Evolutionary conservation across 805 yeast species (phyloP).

Genomic region (Yarrowia sp.): DNA sequence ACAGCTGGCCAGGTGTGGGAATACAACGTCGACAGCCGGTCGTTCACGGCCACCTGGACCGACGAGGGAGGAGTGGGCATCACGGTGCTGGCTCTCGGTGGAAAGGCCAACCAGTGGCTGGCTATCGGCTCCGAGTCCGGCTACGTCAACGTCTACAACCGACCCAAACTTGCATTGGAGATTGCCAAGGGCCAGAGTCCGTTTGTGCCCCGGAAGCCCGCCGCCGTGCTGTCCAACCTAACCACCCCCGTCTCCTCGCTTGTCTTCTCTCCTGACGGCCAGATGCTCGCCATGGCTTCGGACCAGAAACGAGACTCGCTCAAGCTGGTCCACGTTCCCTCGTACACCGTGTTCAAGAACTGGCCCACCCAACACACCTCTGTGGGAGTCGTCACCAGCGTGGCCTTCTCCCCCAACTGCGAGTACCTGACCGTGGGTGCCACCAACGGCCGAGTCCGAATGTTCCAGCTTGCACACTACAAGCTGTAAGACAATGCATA

Average conservation of each 20-base stretch:
- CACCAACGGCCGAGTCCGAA: constrained; percentile 85
- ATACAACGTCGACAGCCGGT: constrained; percentile 62
- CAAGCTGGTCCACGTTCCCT: constrained; percentile 84
- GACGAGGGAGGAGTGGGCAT: constrained; percentile 88
- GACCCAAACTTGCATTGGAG: constrained; percentile 43
- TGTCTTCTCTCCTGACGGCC: constrained; percentile 85
- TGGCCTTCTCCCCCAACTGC: constrained; percentile 77
- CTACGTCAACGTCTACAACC: constrained; percentile 83
- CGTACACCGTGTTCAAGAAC: constrained; percentile 83
- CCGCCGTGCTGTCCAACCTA: constrained; percentile 72
- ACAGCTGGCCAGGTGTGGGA: constrained; percentile 90
- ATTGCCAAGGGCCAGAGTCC: constrained; percentile 49
- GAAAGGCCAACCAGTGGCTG: constrained; percentile 73
- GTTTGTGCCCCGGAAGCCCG: constrained; percentile 35
- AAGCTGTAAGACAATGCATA: constrained; percentile 12
- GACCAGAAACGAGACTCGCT: constrained; percentile 86
- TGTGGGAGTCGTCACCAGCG: constrained; percentile 87
- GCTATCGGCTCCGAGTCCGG: constrained; percentile 93
- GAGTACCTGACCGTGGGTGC: constrained; percentile 90
- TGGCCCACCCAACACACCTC: constrained; percentile 99
- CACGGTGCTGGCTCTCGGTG: constrained; percentile 78
- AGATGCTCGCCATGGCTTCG: constrained; percentile 82
- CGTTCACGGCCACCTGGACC: constrained; percentile 72
- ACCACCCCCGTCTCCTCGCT: constrained; percentile 80
- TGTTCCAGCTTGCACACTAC: constrained; percentile 89